Evolutionary conservation across 306 rosid species (phyloP).

Genomic region (Delonix regia): DNA sequence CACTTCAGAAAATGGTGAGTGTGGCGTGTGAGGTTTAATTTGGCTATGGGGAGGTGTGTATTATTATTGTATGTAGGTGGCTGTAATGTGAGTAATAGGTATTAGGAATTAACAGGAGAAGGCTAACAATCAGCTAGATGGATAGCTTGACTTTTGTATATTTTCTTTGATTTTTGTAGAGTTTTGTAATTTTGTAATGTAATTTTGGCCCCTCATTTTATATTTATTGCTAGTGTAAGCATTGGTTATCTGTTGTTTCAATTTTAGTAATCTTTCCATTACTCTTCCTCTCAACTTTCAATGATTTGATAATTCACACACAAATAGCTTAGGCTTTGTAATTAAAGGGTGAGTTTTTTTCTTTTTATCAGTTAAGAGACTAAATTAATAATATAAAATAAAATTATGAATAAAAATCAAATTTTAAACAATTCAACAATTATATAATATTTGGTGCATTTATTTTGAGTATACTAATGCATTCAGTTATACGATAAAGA

Average conservation of each 20-base stretch:
- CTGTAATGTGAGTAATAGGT: slow-evolving; percentile 45
- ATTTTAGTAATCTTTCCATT: not conserved
- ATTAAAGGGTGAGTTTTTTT: no score
- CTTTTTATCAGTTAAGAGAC: no score
- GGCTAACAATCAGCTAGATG: slow-evolving; percentile 60
- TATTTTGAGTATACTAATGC: no score
- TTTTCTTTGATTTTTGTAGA: slow-evolving; percentile 35
- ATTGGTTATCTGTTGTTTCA: slow-evolving; percentile 15
- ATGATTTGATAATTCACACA: not conserved
- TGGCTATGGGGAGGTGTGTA: no score
- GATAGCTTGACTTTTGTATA: slow-evolving; percentile 59
- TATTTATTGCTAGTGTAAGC: slow-evolving; percentile 18
- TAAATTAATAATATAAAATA: no score
- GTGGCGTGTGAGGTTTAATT: slow-evolving; percentile 51
- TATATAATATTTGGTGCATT: no score
- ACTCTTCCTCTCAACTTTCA: no score
- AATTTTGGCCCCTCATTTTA: slow-evolving; percentile 47
- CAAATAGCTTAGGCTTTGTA: no score
- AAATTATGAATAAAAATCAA: no score
- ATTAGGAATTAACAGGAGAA: slow-evolving; percentile 37
- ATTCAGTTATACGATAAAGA: no score
- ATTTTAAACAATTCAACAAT: no score
- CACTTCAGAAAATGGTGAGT: slow-evolving; percentile 39
- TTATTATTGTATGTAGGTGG: slow-evolving; percentile 14
- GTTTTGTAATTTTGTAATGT: slow-evolving; percentile 51